phyloP scores from a whole-genome alignment of 257 asterid genomes.

The Gentiana straminea region DNA sequence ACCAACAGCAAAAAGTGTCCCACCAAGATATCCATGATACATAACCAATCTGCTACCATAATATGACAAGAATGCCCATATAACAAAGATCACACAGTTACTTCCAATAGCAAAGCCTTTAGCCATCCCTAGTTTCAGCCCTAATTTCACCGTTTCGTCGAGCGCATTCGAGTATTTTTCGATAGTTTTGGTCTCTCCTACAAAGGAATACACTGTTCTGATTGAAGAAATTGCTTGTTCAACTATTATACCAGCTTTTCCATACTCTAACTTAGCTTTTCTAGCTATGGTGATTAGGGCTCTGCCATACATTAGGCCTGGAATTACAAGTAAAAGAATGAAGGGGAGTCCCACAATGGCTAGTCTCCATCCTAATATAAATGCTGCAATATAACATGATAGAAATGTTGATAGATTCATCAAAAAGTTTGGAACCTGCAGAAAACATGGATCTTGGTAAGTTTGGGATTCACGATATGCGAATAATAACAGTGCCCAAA shows the following conservation, averaged over 20 bases:
- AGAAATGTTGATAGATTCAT: constrained; percentile 59
- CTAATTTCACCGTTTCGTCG: constrained; percentile 56
- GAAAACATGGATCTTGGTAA: neutral
- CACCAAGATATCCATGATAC: constrained; percentile 70
- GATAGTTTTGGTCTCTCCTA: constrained; percentile 53
- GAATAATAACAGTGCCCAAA: neutral
- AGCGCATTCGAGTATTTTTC: constrained; percentile 54
- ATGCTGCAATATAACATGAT: constrained; percentile 52
- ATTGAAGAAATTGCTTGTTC: constrained; percentile 81
- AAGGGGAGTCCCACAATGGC: constrained; percentile 72
- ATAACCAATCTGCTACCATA: constrained; percentile 81
- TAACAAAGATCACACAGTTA: constrained; percentile 60
- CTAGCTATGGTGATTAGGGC: constrained; percentile 54
- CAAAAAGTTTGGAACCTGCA: constrained; percentile 68
- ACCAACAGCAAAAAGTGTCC: constrained; percentile 82
- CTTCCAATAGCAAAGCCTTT: constrained; percentile 92
- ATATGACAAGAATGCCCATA: constrained; percentile 77
- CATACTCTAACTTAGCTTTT: constrained; percentile 52
- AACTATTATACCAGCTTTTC: constrained; percentile 50
- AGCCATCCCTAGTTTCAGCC: constrained; percentile 68
- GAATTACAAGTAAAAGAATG: constrained; percentile 50
- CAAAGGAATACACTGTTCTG: constrained; percentile 80
- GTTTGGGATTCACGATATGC: neutral
- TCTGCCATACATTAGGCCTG: constrained; percentile 84
- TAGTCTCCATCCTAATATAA: constrained; percentile 61